A percentile compares a stretch with the other conserved stretches of the same genome.
Evolutionary conservation across 2,329 filamentous ascomycete genomes (phyloP).

Genomic region (Aspergillus arachidicola): DNA sequence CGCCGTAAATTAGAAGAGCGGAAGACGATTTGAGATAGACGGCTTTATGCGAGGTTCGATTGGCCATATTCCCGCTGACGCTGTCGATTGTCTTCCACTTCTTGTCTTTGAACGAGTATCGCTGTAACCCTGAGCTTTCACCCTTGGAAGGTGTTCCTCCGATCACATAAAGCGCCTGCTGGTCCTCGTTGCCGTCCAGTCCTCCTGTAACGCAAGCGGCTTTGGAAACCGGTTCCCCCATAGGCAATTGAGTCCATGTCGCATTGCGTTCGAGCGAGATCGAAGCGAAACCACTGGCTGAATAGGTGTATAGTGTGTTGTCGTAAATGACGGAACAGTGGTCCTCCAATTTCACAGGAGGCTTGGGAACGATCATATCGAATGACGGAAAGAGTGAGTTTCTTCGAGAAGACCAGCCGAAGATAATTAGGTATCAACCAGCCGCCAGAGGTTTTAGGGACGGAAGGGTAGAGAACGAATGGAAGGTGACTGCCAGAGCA

Average conservation of each 20-base stretch:
- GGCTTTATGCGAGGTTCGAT: slow-evolving; percentile 74
- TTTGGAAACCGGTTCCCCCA: slow-evolving; percentile 71
- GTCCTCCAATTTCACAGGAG: slow-evolving; percentile 69
- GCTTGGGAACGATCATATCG: slow-evolving; percentile 72
- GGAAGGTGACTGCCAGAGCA: slow-evolving; percentile 38
- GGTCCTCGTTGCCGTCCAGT: slow-evolving; percentile 57
- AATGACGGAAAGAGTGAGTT: slow-evolving; percentile 13
- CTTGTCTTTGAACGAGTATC: slow-evolving; percentile 59
- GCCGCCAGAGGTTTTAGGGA: slow-evolving; percentile 23
- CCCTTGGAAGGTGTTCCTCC: slow-evolving; percentile 67
- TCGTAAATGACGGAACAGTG: slow-evolving; percentile 81
- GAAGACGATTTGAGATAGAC: slow-evolving; percentile 71
- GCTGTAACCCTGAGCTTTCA: slow-evolving; percentile 74
- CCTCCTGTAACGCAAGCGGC: slow-evolving; percentile 75
- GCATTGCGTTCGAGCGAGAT: slow-evolving; percentile 69
- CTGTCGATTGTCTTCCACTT: slow-evolving; percentile 62
- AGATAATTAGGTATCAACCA: slow-evolving; percentile 29
- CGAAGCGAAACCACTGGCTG: slow-evolving; percentile 72
- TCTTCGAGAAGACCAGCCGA: slow-evolving; percentile 34
- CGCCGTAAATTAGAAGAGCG: slow-evolving; percentile 79
- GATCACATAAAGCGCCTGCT: slow-evolving; percentile 75
- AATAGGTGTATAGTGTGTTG: slow-evolving; percentile 83
- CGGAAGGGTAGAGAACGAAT: slow-evolving; percentile 23
- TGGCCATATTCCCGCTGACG: slow-evolving; percentile 59
- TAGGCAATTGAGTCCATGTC: slow-evolving; percentile 68